A percentile compares a stretch with the other conserved stretches of the same genome.
phyloP scores from a whole-genome alignment of 345 rosid genomes.

The Eucalyptus cloeziana region DNA sequence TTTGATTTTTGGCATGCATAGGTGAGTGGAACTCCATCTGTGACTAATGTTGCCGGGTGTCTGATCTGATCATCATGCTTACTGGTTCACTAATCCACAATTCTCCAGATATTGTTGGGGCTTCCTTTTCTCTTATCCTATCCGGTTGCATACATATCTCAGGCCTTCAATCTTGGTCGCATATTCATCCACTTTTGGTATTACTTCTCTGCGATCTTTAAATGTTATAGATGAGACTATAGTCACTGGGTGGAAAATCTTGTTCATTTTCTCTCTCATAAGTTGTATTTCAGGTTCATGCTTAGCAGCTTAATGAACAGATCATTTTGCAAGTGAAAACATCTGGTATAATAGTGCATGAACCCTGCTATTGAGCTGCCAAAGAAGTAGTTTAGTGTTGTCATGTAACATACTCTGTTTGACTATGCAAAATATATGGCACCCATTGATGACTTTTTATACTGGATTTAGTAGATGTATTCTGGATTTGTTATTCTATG shows the following conservation, averaged over 20 bases:
- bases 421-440: not conserved
- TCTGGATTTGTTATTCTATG: not conserved
- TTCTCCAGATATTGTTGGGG: constrained; percentile 83
- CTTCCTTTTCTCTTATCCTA: constrained; percentile 66
- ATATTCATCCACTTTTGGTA: constrained; percentile 97
- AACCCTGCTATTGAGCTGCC: not conserved
- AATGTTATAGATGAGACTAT: not conserved
- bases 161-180: constrained; percentile 94
- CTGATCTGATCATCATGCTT: constrained; percentile 6
- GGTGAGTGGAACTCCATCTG: constrained; percentile 52
- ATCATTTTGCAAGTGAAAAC: not conserved
- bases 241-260: not conserved
- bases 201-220: not conserved
- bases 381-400: not conserved
- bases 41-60: constrained; percentile 5
- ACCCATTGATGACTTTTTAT: not conserved
- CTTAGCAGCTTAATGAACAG: not conserved
- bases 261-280: not conserved
- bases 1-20: constrained; percentile 11
- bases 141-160: constrained; percentile 64
- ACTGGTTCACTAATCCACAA: constrained; percentile 18
- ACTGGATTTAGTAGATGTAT: not conserved
- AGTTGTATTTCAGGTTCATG: not conserved
- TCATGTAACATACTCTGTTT: not conserved
- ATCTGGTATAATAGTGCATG: not conserved